Evolutionary conservation across 192 early-diverging fungal genomes (phyloP).

Genomic region (Diversispora eburnea): DNA sequence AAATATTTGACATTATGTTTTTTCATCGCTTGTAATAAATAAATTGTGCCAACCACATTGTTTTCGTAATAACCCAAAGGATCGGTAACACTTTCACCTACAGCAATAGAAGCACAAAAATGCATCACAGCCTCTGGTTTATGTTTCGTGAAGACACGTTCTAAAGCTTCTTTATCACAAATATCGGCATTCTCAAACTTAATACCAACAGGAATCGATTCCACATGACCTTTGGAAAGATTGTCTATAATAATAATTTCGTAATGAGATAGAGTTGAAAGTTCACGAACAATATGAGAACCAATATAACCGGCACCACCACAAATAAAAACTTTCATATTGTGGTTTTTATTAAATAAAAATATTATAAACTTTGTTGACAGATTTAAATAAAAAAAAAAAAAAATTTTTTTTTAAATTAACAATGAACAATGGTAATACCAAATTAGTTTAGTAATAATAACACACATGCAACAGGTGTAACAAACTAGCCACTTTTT

Average conservation of each 20-base stretch:
- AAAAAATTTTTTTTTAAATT: too few species aligned
- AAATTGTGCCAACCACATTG: constrained; percentile 87
- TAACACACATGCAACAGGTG: too few species aligned
- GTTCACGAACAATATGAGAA: constrained; percentile 82
- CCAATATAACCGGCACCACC: constrained; percentile 88
- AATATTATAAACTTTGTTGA: neutral
- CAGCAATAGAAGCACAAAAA: constrained; percentile 80
- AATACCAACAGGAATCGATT: constrained; percentile 10
- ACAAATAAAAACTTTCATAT: constrained; percentile 50
- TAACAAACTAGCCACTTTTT: too few species aligned
- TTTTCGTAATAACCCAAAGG: constrained; percentile 88
- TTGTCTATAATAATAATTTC: constrained; percentile 87
- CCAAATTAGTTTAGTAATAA: too few species aligned
- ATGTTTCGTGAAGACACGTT: constrained; percentile 38
- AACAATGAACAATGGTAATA: too few species aligned
- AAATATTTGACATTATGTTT: constrained; percentile 78
- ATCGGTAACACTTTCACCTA: constrained; percentile 73
- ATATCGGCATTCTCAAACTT: constrained; percentile 44
- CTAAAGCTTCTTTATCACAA: constrained; percentile 37
- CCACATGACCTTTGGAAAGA: constrained; percentile 53
- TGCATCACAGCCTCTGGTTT: constrained; percentile 60
- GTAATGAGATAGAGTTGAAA: constrained; percentile 56
- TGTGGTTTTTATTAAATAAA: neutral
- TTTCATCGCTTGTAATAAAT: constrained; percentile 73
- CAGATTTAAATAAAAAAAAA: too few species aligned